Evolutionary conservation across 306 rosid genomes (phyloP).

Genomic region (Quercus glauca): DNA sequence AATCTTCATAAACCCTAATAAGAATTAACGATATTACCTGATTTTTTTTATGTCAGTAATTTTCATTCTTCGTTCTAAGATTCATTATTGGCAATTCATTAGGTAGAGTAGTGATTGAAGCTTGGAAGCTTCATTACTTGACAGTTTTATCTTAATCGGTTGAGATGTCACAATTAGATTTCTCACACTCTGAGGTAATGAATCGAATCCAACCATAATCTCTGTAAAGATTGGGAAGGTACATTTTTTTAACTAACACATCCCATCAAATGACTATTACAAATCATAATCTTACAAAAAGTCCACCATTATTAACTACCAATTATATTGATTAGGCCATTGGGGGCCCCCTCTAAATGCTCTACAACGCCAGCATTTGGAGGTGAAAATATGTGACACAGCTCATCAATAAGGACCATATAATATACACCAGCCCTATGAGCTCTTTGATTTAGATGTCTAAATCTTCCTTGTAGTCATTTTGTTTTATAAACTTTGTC

Average conservation of each 20-base stretch:
- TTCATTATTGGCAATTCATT: not conserved
- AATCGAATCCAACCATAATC: constrained; percentile 25
- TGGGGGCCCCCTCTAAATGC: not conserved
- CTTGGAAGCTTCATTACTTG: not conserved
- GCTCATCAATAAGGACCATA: not conserved
- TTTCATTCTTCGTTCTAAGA: too few species aligned
- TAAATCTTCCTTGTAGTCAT: too few species aligned
- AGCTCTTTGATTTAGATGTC: not conserved
- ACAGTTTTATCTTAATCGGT: constrained; percentile 10
- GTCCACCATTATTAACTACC: not conserved
- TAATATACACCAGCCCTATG: not conserved
- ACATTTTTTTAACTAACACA: not conserved
- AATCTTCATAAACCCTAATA: too few species aligned
- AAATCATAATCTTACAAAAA: too few species aligned
- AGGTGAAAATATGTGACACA: not conserved
- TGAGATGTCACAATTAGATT: constrained; percentile 37
- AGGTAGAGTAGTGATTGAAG: not conserved
- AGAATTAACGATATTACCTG: too few species aligned
- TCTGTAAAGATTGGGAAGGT: not conserved
- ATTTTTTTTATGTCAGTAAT: too few species aligned
- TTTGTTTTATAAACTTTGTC: too few species aligned
- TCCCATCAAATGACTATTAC: not conserved
- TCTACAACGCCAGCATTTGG: not conserved
- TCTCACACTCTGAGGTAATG: not conserved
- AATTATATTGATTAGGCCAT: not conserved